phyloP scores from a whole-genome alignment of 2,329 filamentous ascomycete genomes.

The Pseudocercospora musae region DNA sequence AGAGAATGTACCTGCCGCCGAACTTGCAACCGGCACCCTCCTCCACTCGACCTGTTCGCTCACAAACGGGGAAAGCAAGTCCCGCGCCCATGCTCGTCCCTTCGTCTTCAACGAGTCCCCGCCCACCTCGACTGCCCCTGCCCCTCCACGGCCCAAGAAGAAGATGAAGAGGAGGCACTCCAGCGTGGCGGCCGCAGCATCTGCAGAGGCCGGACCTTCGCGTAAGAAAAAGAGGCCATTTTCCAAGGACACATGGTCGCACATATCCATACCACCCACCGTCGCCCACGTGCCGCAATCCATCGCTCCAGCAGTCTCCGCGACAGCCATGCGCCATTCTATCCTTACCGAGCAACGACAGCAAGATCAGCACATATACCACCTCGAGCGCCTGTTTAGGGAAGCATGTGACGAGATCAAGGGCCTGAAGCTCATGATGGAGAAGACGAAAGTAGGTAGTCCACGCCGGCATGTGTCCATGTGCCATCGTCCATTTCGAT shows the following conservation, averaged over 20 bases:
- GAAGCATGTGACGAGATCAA: constrained; percentile 9
- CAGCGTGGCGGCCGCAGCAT: not conserved
- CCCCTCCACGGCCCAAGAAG: not conserved
- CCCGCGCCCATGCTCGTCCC: not conserved
- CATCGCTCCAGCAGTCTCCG: not conserved
- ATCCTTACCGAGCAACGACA: not conserved
- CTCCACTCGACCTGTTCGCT: not conserved
- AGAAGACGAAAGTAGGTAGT: not conserved
- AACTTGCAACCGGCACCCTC: not conserved
- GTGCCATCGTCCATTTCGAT: not conserved
- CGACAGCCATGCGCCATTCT: not conserved
- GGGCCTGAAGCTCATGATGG: constrained; percentile 3
- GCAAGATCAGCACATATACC: not conserved
- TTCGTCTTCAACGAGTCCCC: not conserved
- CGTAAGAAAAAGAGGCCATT: not conserved
- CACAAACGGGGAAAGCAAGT: not conserved
- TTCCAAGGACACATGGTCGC: not conserved
- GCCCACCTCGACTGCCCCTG: not conserved
- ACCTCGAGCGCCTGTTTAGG: not conserved
- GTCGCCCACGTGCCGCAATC: not conserved
- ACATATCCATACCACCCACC: not conserved
- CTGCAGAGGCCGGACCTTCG: not conserved
- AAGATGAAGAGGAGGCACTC: constrained; percentile 2
- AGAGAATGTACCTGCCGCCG: not conserved
- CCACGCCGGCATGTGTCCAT: not conserved